Conservation (phyloP, 2,329 filamentous ascomycete species). For the Helotiales sp. region DNA sequence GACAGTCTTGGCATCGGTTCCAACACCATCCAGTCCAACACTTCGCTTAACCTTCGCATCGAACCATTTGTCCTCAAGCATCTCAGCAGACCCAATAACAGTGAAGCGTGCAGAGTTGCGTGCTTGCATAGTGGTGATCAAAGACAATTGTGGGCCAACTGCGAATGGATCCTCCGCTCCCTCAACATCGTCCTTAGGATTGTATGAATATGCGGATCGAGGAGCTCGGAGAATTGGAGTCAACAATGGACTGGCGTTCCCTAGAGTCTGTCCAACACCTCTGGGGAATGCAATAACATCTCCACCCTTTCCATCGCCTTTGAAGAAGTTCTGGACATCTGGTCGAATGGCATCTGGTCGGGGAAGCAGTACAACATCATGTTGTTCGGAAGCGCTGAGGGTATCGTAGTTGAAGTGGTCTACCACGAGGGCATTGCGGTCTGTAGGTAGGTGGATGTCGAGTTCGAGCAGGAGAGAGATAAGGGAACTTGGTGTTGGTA, state of each 20-base stretch:
- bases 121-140: slow-evolving; percentile 87
- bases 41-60: slow-evolving; percentile 70
- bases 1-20: slow-evolving; percentile 55
- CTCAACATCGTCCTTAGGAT: slow-evolving; percentile 82
- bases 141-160: slow-evolving; percentile 78
- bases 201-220: slow-evolving; percentile 88
- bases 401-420: slow-evolving; percentile 96
- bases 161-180: slow-evolving; percentile 82
- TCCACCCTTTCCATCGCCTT: slow-evolving; percentile 56
- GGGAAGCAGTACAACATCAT: slow-evolving; percentile 85
- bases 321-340: slow-evolving; percentile 80
- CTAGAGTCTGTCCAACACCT: slow-evolving; percentile 80
- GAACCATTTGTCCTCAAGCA: slow-evolving; percentile 89
- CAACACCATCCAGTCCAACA: slow-evolving; percentile 48
- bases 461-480: slow-evolving; percentile 83
- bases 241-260: slow-evolving; percentile 74
- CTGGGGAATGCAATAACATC: slow-evolving; percentile 79
- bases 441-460: slow-evolving; percentile 84
- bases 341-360: slow-evolving; percentile 67
- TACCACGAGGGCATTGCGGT: slow-evolving; percentile 83
- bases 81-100: slow-evolving; percentile 83
- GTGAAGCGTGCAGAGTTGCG: slow-evolving; percentile 91
- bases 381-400: slow-evolving; percentile 75
- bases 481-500: slow-evolving; percentile 72
- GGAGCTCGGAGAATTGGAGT: slow-evolving; percentile 83